These are phyloP conservation scores for Clonostachys solani DNA, from an alignment of 2,329 filamentous ascomycete species.

Conservation along the genomic window DNA sequence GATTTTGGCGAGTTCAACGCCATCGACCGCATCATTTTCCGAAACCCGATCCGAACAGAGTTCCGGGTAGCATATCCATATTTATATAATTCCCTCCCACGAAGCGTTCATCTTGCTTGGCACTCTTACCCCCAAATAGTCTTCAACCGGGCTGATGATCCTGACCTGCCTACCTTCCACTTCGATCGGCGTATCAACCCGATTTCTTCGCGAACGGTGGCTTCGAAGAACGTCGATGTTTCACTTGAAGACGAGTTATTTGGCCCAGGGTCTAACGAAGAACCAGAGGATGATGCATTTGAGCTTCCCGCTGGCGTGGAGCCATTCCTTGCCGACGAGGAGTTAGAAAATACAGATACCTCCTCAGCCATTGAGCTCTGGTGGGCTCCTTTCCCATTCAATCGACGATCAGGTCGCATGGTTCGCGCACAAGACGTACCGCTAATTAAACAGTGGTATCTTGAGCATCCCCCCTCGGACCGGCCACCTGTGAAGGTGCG, in stretches of 20 bases:
- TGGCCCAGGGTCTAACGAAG: slow-evolving; percentile 70
- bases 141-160: slow-evolving; percentile 83
- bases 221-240: slow-evolving; percentile 87
- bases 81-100: slow-evolving; percentile 91
- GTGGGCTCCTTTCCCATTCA: slow-evolving; percentile 98
- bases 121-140: slow-evolving; percentile 92
- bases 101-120: slow-evolving; percentile 90
- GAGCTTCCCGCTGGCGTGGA: slow-evolving; percentile 74
- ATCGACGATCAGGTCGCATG: slow-evolving; percentile 91
- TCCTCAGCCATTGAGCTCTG: slow-evolving; percentile 88
- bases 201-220: slow-evolving; percentile 90
- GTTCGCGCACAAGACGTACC: slow-evolving; percentile 96
- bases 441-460: slow-evolving; percentile 95
- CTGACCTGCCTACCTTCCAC: slow-evolving; percentile 90
- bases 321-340: slow-evolving; percentile 86
- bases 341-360: slow-evolving; percentile 85
- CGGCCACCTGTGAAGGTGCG: slow-evolving; percentile 91
- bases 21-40: slow-evolving; percentile 98
- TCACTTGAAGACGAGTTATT: slow-evolving; percentile 95
- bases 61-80: slow-evolving; percentile 93
- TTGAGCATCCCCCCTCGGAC: slow-evolving; percentile 87
- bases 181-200: slow-evolving; percentile 98
- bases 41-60: slow-evolving; percentile 89
- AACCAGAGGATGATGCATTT: slow-evolving; percentile 77
- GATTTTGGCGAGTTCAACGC: slow-evolving; percentile 99